Evolutionary conservation across 768 basidiomycete species (phyloP), one percentile per base, ranked within the genome.

Genomic region (Boletus subcaerulescens): DNA sequence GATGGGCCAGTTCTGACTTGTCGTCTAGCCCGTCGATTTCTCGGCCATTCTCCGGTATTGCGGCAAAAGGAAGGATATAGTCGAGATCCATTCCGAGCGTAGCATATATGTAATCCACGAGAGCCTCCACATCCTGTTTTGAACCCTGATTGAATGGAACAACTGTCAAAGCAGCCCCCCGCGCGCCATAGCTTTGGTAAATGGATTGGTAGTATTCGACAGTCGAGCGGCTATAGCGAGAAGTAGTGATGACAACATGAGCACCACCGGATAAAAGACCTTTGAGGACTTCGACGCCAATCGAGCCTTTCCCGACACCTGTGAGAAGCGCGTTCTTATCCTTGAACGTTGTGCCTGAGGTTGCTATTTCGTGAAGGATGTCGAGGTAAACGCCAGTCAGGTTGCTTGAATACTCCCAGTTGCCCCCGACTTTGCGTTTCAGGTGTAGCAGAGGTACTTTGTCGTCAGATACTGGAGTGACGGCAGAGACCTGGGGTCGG

Each of bases 101-200:
- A 29, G 88, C 84, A 74, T 98, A 99, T 73, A 99, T 96, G 71
- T 98, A 99, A 74, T 98, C 96, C 62, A 99, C 86, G 48, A 99
- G 85, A 5, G 95, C 93, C 66, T 99, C 97, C 38, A 98, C 93
- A 61, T 99, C 97, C 71, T 98, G 97, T 74, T 93, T 97, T 4
- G 97, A 98, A 29, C 91, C 97, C 71, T 98, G 96, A 67, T 99
- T 99, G 84, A 98, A 99, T 14, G 97, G 97, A 33, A 99, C 96
- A 48, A 99, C 96, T 13, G 94, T 94, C 43, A 99, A 80, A 18
- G 93, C 91, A n/a, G 96, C 95, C 10, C 95, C 96, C 60, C 92
- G 88, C 62, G 92, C 93, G 18, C 97, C 97, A 64, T 87, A 87
- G 55, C 89, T 87, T 72, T 98, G 97, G 84, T 89, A 99, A 72